Percentiles rank a stretch among this genome's conserved stretches.
Conservation (phyloP, 106 monocot species). For the Acorus gramineus region DNA sequence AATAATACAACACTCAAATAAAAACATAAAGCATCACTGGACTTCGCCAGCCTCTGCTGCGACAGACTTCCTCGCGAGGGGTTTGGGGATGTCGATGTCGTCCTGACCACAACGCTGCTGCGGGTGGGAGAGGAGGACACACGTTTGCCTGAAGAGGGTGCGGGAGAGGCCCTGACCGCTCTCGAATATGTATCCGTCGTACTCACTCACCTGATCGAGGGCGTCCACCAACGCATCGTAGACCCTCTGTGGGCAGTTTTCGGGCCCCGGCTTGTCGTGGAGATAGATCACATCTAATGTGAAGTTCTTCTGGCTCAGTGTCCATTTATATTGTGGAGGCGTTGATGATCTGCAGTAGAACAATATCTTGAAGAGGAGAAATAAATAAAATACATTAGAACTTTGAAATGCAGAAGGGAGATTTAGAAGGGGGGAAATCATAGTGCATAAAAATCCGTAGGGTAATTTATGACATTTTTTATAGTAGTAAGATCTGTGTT, state of each 20-base stretch:
- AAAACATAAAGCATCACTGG: slow-evolving; percentile 15
- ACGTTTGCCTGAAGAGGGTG: slow-evolving; percentile 45
- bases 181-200: slow-evolving; percentile 90
- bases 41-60: slow-evolving; percentile 9
- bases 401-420: no score
- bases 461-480: no score
- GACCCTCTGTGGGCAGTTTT: slow-evolving; percentile 89
- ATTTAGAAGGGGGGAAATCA: no score
- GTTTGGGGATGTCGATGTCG: slow-evolving; percentile 68
- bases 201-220: slow-evolving; percentile 68
- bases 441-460: no score
- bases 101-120: slow-evolving; percentile 77
- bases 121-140: slow-evolving; percentile 66
- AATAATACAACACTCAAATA: neutral
- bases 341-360: slow-evolving; percentile 81
- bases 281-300: slow-evolving; percentile 81
- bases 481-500: no score
- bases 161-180: slow-evolving; percentile 53
- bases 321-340: slow-evolving; percentile 58
- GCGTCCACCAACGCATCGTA: slow-evolving; percentile 72
- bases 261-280: slow-evolving; percentile 80
- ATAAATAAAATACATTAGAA: neutral
- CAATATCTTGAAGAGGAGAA: slow-evolving; percentile 48
- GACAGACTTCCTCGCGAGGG: slow-evolving; percentile 33
- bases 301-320: slow-evolving; percentile 59